Base-by-base conservation (phyloP, 768 basidiomycete genomes). In the Hysterangium stoloniferum region DNA sequence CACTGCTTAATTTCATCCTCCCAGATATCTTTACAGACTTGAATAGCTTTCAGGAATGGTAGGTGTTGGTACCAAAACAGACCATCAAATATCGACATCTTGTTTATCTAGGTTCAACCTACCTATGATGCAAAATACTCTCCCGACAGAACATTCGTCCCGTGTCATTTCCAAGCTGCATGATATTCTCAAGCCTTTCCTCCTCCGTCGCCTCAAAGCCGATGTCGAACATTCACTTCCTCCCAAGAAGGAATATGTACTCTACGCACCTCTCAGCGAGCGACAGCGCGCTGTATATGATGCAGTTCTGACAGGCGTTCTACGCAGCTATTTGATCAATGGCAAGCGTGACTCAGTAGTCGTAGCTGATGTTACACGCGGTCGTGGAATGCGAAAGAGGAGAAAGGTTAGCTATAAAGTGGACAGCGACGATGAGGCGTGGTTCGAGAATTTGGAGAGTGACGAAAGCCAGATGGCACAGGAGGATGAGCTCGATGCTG, bases 21-120 rank as follows among this genome's bases (percentile, higher is more conserved):
- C 96, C 96, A 0, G 85, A 93, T 57, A 82, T 98, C 47, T 97
- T 98, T 62, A 79, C 82, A 53, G 90, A 97, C 58, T 71, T 95
- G 19, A 82, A 89, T 48, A 75, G 84, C 3, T 96, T 96, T 71
- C 89, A 95, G 66, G 80, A 91, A 61, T 92, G 89, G 93, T 86
- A 43, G 12, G 71, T 56, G 53, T 33, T n/a, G 36, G 15, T 40
- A 27, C 45, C 22, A 52, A 52, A 49, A 48, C 13, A 2, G 8
- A 40, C 29, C 20, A 24, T n/a, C 36, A n/a, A 45, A 7, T 22
- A 29, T 19, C 15, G n/a, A 22, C 5, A 42, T 44, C 56, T 58
- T 36, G 52, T 51, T 46, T 54, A 25, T 55, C 6, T 48, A 84
- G 81, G 77, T 88, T 89, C 61, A 82, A 84, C 60, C 72, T 90